These are phyloP conservation scores for Solanum chiquidenum DNA, from an alignment of 257 asterid species.

Conservation along the genomic window DNA sequence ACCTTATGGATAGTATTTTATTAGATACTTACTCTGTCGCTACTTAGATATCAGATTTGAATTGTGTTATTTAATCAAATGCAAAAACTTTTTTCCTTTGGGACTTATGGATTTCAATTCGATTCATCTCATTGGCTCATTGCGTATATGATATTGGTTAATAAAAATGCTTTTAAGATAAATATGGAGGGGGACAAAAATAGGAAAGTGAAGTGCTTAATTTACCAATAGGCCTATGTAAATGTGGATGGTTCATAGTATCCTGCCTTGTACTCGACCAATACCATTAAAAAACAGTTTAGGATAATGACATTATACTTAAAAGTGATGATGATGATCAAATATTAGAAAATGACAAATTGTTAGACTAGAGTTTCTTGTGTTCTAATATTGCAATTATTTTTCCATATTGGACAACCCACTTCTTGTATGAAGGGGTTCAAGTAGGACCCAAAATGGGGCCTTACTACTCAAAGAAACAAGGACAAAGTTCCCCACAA, in stretches of 20 bases:
- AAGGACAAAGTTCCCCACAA: neutral
- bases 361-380: neutral
- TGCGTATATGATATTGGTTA: neutral
- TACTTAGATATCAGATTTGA: too few relatives aligned
- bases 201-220: neutral
- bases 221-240: neutral
- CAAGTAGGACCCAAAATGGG: neutral
- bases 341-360: neutral
- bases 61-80: neutral
- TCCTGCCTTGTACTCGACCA: neutral
- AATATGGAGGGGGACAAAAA: neutral
- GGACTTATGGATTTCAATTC: neutral
- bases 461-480: neutral
- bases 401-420: neutral
- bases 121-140: neutral
- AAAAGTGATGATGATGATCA: neutral
- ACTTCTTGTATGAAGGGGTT: neutral
- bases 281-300: neutral
- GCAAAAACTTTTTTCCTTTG: neutral
- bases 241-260: neutral
- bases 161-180: neutral
- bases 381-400: neutral
- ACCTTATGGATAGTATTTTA: too few relatives aligned
- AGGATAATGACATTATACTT: neutral
- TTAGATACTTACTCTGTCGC: neutral